Percentiles rank a stretch among this genome's conserved stretches.
These are phyloP conservation scores for Colletotrichum truncatum DNA, from an alignment of 2,329 filamentous ascomycete species.

Conservation along the genomic window DNA sequence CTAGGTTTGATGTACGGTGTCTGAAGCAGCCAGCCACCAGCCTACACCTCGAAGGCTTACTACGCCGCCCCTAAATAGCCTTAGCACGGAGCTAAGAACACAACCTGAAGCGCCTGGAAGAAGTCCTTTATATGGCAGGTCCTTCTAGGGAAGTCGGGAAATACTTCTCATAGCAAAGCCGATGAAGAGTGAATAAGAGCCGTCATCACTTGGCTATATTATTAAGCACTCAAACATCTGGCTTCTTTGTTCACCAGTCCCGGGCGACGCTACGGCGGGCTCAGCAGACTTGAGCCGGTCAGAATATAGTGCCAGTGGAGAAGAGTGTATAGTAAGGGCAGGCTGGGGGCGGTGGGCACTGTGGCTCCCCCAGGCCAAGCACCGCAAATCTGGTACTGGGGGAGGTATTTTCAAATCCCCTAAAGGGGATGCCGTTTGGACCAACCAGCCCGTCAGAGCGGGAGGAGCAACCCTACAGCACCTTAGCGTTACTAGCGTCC, in stretches of 20 bases:
- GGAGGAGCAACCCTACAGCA: constrained; percentile 21
- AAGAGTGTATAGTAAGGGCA: background rate
- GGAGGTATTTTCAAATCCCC: background rate
- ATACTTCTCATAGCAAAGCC: too few species aligned
- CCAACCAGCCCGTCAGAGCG: constrained; percentile 24
- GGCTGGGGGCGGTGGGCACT: background rate
- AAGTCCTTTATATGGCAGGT: too few species aligned
- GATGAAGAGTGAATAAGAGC: too few species aligned
- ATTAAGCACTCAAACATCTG: background rate
- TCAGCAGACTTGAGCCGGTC: background rate
- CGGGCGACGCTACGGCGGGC: background rate
- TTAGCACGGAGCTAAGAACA: constrained; percentile 3
- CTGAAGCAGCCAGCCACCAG: constrained; percentile 7
- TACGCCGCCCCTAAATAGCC: constrained; percentile 1
- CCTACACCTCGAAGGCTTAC: constrained; percentile 4
- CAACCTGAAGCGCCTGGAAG: background rate
- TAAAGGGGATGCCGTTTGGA: constrained; percentile 10
- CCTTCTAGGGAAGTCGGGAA: too few species aligned
- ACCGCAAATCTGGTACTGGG: constrained; percentile 11
- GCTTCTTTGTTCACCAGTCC: background rate
- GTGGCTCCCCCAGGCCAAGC: constrained; percentile 3
- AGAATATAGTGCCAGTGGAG: constrained; percentile 1
- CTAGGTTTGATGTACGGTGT: background rate
- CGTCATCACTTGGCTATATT: background rate
- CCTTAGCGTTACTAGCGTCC: constrained; percentile 6